Evolutionary conservation across 2,329 filamentous ascomycete species (phyloP).

Genomic region (Hypoxylon sp.): DNA sequence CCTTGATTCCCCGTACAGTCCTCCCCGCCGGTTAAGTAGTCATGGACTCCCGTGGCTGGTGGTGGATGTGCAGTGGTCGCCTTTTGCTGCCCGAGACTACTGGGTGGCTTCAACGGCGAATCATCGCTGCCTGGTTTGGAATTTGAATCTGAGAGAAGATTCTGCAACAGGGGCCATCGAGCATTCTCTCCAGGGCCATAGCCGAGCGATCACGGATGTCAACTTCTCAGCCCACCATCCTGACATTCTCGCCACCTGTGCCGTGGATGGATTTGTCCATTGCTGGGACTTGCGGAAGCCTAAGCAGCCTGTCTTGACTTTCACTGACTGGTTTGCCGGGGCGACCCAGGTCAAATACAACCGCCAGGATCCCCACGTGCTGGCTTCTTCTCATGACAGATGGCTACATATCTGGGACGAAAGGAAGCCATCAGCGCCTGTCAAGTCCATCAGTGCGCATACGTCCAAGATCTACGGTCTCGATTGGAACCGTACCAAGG

Average conservation of each 20-base stretch:
- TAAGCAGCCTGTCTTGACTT: conserved; percentile 79
- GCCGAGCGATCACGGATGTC: conserved; percentile 92
- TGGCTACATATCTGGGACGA: conserved; percentile 93
- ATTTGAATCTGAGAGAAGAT: conserved; percentile 83
- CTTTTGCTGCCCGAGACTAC: conserved; percentile 88
- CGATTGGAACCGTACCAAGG: conserved; percentile 88
- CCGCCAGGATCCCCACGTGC: conserved; percentile 84
- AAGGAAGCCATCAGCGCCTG: conserved; percentile 79
- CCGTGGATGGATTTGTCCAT: conserved; percentile 92
- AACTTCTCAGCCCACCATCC: conserved; percentile 96
- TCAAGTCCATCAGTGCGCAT: conserved; percentile 89
- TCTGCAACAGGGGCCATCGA: conserved; percentile 80
- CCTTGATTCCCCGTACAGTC: conserved; percentile 88
- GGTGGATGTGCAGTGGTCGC: conserved; percentile 96
- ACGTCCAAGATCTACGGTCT: conserved; percentile 94
- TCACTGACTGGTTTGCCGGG: conserved; percentile 93
- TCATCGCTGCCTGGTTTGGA: conserved; percentile 94
- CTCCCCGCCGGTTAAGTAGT: conserved; percentile 82
- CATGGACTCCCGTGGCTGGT: conserved; percentile 95
- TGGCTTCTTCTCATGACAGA: conserved; percentile 91
- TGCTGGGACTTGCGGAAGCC: conserved; percentile 89
- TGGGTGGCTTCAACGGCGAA: conserved; percentile 97
- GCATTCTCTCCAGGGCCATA: conserved; percentile 87
- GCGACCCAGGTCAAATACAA: conserved; percentile 97
- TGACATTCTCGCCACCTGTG: conserved; percentile 89